phyloP scores from a whole-genome alignment of 768 basidiomycete species.

The Rhizopogon vinicolor region DNA sequence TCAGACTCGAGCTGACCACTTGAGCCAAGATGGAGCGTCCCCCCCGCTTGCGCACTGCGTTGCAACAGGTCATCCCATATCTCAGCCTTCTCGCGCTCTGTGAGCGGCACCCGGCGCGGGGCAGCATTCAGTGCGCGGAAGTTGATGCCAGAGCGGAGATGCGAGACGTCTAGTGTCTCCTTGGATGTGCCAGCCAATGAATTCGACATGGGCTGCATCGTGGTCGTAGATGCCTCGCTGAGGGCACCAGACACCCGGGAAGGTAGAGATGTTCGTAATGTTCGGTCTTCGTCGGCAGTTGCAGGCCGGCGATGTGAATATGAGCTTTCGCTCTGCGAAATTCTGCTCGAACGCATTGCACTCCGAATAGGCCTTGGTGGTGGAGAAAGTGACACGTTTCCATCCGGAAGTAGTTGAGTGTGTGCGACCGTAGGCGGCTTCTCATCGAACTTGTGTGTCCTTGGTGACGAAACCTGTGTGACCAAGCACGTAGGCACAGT shows the following conservation, averaged over 20 bases:
- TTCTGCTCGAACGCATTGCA: slow-evolving; percentile 10
- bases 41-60: slow-evolving; percentile 65
- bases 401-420: slow-evolving; percentile 10
- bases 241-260: slow-evolving; percentile 15
- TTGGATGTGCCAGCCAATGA: slow-evolving; percentile 10
- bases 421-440: background rate
- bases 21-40: slow-evolving; percentile 57
- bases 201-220: slow-evolving; percentile 10
- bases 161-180: slow-evolving; percentile 9
- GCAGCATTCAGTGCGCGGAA: slow-evolving; percentile 44
- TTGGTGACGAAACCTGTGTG: slow-evolving; percentile 27
- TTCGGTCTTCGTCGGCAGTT: background rate
- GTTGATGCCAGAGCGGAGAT: slow-evolving; percentile 30
- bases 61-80: slow-evolving; percentile 68
- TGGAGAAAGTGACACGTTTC: slow-evolving; percentile 21
- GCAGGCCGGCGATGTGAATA: background rate
- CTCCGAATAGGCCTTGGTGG: slow-evolving; percentile 17
- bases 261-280: slow-evolving; percentile 9
- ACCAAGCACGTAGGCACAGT: slow-evolving; percentile 48
- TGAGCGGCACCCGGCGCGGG: slow-evolving; percentile 35
- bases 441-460: background rate
- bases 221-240: slow-evolving; percentile 29
- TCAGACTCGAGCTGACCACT: slow-evolving; percentile 41
- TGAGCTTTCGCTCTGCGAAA: slow-evolving; percentile 1
- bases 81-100: slow-evolving; percentile 66